phyloP scores from a whole-genome alignment of 2,329 filamentous ascomycete species.

The Fusarium metavorans region DNA sequence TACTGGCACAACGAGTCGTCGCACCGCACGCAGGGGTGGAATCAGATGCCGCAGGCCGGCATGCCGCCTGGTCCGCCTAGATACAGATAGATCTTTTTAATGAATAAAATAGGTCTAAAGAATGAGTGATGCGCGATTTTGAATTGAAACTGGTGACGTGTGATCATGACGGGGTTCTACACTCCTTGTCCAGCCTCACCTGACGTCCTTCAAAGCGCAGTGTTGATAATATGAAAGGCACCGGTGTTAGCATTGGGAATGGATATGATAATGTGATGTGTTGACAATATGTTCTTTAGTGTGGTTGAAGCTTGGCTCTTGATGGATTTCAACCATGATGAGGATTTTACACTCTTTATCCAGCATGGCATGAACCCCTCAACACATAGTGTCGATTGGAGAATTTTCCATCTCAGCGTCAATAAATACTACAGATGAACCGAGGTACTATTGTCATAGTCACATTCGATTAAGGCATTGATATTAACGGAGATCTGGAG shows the following conservation, averaged over 20 bases:
- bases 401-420: not conserved
- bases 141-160: not conserved
- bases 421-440: not conserved
- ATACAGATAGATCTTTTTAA: constrained; percentile 21
- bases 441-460: not conserved
- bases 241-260: no score
- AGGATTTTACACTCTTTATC: no score
- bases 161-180: not conserved
- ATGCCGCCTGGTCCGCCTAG: constrained; percentile 7
- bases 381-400: not conserved
- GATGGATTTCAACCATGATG: no score
- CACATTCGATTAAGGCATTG: not conserved
- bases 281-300: no score
- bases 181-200: not conserved
- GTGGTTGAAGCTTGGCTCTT: no score
- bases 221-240: no score
- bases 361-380: no score
- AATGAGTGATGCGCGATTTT: not conserved
- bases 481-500: not conserved
- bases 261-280: no score
- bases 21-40: constrained; percentile 11
- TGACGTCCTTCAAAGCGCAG: not conserved
- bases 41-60: constrained; percentile 12
- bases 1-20: constrained; percentile 29
- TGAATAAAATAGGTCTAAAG: not conserved